Percentiles rank a stretch among this genome's conserved stretches.
These are phyloP conservation scores for Rhodamnia argentea DNA, from an alignment of 345 rosid genomes.

Conservation along the genomic window DNA sequence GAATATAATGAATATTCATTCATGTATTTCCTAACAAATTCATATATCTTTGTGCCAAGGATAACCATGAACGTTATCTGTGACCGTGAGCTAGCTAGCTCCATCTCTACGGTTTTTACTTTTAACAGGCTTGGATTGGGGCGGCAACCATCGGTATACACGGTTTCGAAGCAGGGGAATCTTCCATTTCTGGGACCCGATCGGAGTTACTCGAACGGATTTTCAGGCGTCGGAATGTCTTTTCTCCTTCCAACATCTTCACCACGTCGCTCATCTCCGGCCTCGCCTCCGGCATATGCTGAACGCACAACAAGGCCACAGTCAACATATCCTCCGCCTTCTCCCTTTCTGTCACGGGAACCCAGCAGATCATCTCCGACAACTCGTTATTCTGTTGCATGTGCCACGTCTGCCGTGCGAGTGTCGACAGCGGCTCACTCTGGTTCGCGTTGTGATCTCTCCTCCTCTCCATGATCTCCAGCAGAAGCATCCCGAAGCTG, in stretches of 20 bases:
- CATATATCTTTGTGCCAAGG: no score
- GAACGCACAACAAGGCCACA: background rate
- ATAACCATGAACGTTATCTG: no score
- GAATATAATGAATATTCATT: no score
- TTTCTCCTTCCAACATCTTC: background rate
- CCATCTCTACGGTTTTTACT: no score
- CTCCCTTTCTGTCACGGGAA: background rate
- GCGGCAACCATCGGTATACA: background rate
- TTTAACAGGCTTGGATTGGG: background rate
- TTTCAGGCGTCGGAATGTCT: background rate
- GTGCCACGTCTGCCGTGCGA: background rate
- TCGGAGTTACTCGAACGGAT: background rate
- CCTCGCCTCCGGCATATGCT: background rate
- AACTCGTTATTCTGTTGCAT: background rate
- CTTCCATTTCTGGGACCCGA: background rate
- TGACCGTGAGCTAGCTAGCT: no score
- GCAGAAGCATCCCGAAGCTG: constrained; percentile 15
- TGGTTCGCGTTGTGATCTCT: background rate
- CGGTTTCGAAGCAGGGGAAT: background rate
- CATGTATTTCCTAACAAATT: no score
- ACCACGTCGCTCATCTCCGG: constrained; percentile 1
- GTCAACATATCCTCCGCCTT: background rate
- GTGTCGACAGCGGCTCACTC: background rate
- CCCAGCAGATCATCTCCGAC: background rate
- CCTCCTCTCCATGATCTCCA: constrained; percentile 4